Evolutionary conservation across 257 asterid species (phyloP), one percentile per base, ranked within the genome.

Genomic region (Gentiana macrophylla): DNA sequence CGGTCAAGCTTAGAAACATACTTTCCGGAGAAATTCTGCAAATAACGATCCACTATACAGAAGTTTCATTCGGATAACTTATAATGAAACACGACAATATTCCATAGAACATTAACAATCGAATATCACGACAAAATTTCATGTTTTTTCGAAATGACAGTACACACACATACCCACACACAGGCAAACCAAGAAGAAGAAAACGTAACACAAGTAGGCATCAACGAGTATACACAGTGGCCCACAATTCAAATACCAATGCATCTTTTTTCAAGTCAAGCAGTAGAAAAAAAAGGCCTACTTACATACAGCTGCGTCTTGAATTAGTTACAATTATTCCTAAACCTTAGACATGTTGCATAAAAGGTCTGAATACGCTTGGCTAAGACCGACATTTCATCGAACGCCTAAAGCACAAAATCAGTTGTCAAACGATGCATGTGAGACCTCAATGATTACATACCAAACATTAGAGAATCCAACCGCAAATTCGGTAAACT

Each of bases 401-500:
- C 90, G 56, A 77, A 73, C 79, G 72, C 8, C 52, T 74, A 44
- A 61, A 65, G 36, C 48, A 3, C 81, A 62, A 57, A 4, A 41
- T 41, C 46, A 41, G 46, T 41, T 1, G 6, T 7, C 9, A 7
- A 41, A 41, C 46, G 8, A 41, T 41, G 24, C 24, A 5, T 41
- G 9, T 5, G 2, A 41, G 9, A 41, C 46, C 46, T 41, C 9
- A 41, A 41, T 41, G 34, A 63, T 32, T 47, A 47, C 60, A 24
- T 8, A 45, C 45, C 34, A 4, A 32, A 12, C 36, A 13, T 38
- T 5, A 33, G 32, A 32, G 45, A 15, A 52, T 52, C 33, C 37
- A 15, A 4, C 12, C 37, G 32, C 12, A 52, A 15, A 52, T 32
- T 3, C 4, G 8, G 24, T 24, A 24, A 24, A 37, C 35, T 1